Evolutionary conservation across 148 eudicot species (phyloP).

Genomic region (Drosera capensis): DNA sequence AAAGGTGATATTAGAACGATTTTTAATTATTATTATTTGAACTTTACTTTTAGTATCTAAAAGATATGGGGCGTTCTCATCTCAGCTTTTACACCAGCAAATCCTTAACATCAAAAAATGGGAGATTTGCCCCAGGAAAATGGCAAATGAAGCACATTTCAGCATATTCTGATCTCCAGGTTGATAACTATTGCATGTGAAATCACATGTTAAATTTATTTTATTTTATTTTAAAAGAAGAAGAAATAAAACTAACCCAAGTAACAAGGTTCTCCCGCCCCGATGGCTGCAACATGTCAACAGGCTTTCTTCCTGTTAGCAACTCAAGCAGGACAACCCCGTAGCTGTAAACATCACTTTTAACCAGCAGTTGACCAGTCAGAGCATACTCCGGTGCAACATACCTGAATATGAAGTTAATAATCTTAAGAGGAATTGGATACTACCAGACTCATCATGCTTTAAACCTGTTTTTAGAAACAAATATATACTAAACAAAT

Average conservation of each 20-base stretch:
- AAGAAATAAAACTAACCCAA: constrained; percentile 51
- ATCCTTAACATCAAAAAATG: too few species aligned
- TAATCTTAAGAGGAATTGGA: too few species aligned
- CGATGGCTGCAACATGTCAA: constrained; percentile 88
- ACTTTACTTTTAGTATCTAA: too few species aligned
- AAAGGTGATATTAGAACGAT: too few species aligned
- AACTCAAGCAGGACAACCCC: constrained; percentile 93
- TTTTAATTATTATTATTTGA: too few species aligned
- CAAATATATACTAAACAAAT: background rate
- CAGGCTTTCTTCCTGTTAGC: constrained; percentile 91
- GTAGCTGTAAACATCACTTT: constrained; percentile 96
- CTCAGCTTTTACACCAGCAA: too few species aligned
- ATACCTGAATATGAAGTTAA: constrained; percentile 51
- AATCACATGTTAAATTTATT: too few species aligned
- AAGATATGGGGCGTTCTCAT: too few species aligned
- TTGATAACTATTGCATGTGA: background rate
- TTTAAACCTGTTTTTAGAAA: background rate
- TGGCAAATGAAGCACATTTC: too few species aligned
- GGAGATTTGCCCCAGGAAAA: too few species aligned
- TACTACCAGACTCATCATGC: too few species aligned
- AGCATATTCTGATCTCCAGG: too few species aligned
- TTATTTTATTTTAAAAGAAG: background rate
- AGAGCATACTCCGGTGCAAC: constrained; percentile 99
- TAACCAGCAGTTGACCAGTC: constrained; percentile 94
- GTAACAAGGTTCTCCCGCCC: constrained; percentile 97